Evolutionary conservation across 2,329 filamentous ascomycete species (phyloP), one percentile per base, ranked within the genome.

Genomic region (Madurella fahalii): DNA sequence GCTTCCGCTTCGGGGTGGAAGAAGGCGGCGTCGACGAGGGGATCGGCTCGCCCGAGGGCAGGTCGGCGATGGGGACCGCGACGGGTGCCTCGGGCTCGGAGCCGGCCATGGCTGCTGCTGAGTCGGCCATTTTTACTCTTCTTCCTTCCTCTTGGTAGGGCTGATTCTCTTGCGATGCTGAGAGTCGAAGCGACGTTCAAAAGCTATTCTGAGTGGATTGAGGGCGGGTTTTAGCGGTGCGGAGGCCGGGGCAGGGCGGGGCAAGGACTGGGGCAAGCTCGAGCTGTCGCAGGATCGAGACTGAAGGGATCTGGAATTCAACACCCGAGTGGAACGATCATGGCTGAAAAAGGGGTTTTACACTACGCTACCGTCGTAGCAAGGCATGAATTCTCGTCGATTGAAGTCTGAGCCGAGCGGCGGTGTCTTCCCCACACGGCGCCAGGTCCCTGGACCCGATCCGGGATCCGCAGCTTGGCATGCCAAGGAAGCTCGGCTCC

Each of bases 21-120:
- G 53, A 16, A 30, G 50, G 54, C 39, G 52, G 52, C 13, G 53
- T 49, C 40, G 54, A 56, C 58, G 50, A 58, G 25, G 64, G 59
- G 56, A 66, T 64, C 34, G 61, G 59, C 15, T 62, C 57, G 58
- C 64, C 64, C 1, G 61, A 63, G 44, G 63, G 63, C 40, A 65
- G 63, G 54, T 64, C 59, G 54, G 60, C 60, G 54, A 63, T 57
- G 34, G 61, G 54, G 32, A 40, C 51, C 20, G 52, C 40, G 15
- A 51, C 34, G 34, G 48, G 34, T 32, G 49, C 16, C 39, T 58
- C 44, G 42, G 40, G n/a, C 12, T 55, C 50, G n/a, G 52, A 40
- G 18, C 40, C n/a, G 43, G 53, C 15, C 32, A 54, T 41, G 18
- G 41, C 42, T 8, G 54, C 44, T 52, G 52, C 44, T 41, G 54